Percentiles rank a stretch among this genome's conserved stretches.
Conservation (phyloP, 2,329 filamentous ascomycete species). For the Aspergillus sp. region DNA sequence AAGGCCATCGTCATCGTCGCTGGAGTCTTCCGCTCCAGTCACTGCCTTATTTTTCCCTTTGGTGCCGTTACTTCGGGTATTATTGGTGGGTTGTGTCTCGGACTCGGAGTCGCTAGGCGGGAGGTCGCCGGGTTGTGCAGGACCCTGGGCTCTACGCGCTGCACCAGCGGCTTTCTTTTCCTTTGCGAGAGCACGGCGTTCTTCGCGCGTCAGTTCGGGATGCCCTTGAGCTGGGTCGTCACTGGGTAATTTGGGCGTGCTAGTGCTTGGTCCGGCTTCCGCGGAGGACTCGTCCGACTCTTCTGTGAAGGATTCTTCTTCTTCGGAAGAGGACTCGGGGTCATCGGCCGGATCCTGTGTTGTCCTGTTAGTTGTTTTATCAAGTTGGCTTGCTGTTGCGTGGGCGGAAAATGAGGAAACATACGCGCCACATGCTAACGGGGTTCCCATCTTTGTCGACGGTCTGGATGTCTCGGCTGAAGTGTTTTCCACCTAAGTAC, state of each 20-base stretch:
- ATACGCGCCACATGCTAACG: conserved; percentile 80
- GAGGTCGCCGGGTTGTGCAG: conserved; percentile 80
- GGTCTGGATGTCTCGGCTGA: conserved; percentile 86
- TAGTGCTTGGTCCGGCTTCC: conserved; percentile 49
- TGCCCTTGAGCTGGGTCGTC: conserved; percentile 43
- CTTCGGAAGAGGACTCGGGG: conserved; percentile 33
- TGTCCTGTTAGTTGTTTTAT: neutral
- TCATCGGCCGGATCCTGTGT: conserved; percentile 37
- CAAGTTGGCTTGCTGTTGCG: neutral
- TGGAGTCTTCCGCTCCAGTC: conserved; percentile 30
- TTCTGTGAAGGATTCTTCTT: conserved; percentile 50
- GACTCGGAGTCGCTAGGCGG: conserved; percentile 67
- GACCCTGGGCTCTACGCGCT: conserved; percentile 68
- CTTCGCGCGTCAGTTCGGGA: conserved; percentile 68
- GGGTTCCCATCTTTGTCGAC: conserved; percentile 87
- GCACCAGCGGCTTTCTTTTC: conserved; percentile 88
- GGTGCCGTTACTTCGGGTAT: neutral
- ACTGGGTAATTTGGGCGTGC: conserved; percentile 26
- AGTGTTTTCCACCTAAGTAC: conserved; percentile 81
- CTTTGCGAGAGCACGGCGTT: conserved; percentile 84
- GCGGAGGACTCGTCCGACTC: conserved; percentile 47
- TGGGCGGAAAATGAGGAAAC: conserved; percentile 27
- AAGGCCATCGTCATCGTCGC: conserved; percentile 34
- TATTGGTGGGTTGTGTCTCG: neutral
- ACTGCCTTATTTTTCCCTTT: neutral